Percentiles rank a stretch among this genome's conserved stretches.
Evolutionary conservation across 2,329 filamentous ascomycete species (phyloP).

Genomic region (Dactylellina leptospora): DNA sequence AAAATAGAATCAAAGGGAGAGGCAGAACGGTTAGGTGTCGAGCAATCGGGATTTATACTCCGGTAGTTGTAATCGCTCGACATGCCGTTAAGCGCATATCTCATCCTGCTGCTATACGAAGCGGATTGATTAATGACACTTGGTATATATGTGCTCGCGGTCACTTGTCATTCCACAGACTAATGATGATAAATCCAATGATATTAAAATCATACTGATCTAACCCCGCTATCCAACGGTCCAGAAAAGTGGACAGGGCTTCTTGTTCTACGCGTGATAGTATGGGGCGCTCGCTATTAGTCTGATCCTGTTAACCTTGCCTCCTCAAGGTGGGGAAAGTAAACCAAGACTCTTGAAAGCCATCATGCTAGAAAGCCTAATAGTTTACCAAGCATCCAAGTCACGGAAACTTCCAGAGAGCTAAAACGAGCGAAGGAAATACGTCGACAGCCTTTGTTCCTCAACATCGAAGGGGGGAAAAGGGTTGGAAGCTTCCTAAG

Average conservation of each 20-base stretch:
- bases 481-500: not conserved
- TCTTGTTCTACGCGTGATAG: slow-evolving; percentile 18
- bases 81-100: not conserved
- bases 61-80: not conserved
- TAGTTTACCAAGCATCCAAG: too few species aligned
- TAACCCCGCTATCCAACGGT: slow-evolving; percentile 6
- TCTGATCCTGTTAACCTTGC: slow-evolving; percentile 2
- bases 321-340: slow-evolving; percentile 3
- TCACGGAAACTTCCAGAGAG: slow-evolving; percentile 7
- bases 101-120: slow-evolving; percentile 4
- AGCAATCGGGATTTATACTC: not conserved
- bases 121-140: not conserved
- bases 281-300: slow-evolving; percentile 7
- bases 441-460: not conserved
- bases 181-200: slow-evolving; percentile 24
- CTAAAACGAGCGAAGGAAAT: not conserved
- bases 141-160: not conserved
- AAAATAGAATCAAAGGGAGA: not conserved
- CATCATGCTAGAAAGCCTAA: not conserved
- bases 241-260: not conserved
- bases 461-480: too few species aligned
- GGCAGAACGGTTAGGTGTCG: not conserved
- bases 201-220: not conserved
- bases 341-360: not conserved
- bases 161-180: not conserved